Base-by-base conservation (phyloP, 345 rosid species). In the Eucalyptus curtisii region DNA sequence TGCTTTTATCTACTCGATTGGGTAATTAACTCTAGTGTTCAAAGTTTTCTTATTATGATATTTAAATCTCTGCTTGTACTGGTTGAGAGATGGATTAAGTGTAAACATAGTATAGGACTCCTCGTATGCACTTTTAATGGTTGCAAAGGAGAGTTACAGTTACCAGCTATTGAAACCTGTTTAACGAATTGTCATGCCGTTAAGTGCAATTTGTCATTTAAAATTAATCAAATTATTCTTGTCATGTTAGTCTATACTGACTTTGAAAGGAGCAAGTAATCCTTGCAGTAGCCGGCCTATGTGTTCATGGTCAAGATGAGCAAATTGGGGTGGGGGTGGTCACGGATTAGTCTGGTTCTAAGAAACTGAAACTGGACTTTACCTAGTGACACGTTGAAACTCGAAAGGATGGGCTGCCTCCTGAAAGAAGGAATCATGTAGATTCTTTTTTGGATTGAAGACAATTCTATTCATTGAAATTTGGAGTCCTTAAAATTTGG, bases 1-100 rank as follows among this genome's bases (percentile, higher is more conserved):
- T 64, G 20, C 12, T 68, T 88, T 47, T 90, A 87, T 88, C 93
- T 92, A 64, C 91, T 91, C 6, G 91, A 92, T 71, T 91, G 91
- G 92, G 92, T 91, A 88, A 90, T 61, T 31, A 40, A 27, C 37
- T 27, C 52, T 37, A 19, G 49, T 17, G 7, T 33, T 22, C 68
- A 10, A 40, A 40, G 14, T 3, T 87, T 53, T 61, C 25, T 48
- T 8, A 24, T 89, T 31, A 31, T 66, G 79, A n/a, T 66, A 8
- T 4, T 30, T 66, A 66, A 57, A 57, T 31, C 40, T 66, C 79
- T 66, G 42, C 79, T 31, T 31, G 42, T 66, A 10, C 79, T 1
- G 7, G 79, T 66, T 16, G 42, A 31, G 19, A 66, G 40, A 31
- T 31, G 22, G 42, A 66, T 66, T 66, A 66, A 66, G 40, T 10